Percentiles rank a stretch among this genome's conserved stretches.
Evolutionary conservation across 148 eudicot species (phyloP).

Genomic region (Chenopodium formosanum): DNA sequence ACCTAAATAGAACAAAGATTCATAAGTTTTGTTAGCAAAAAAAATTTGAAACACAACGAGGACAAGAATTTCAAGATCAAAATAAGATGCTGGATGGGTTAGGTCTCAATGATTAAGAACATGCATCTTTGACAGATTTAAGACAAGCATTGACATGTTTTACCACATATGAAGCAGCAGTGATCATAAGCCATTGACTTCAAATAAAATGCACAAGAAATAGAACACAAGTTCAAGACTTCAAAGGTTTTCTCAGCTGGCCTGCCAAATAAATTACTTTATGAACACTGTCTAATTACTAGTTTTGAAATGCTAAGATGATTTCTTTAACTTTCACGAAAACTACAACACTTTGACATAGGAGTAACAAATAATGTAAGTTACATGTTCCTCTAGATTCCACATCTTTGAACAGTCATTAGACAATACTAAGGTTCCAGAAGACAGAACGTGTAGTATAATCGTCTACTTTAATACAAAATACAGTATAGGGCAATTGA

Average conservation of each 20-base stretch:
- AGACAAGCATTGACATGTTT: not conserved
- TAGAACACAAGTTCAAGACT: not conserved
- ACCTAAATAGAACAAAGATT: conserved; percentile 31
- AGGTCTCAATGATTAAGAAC: not conserved
- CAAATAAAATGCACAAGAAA: not conserved
- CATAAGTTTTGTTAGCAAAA: not conserved
- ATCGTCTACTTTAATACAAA: not conserved
- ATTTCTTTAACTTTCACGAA: not conserved
- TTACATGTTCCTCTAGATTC: not conserved
- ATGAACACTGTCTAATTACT: not conserved
- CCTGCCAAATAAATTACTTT: too few species aligned
- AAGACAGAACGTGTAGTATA: not conserved
- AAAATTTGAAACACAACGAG: not conserved
- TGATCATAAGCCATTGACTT: not conserved
- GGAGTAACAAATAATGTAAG: not conserved
- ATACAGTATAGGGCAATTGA: not conserved
- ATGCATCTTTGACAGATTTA: not conserved
- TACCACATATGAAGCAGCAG: not conserved
- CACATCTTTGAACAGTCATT: not conserved
- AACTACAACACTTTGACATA: not conserved
- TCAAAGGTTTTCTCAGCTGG: too few species aligned
- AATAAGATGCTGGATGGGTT: not conserved
- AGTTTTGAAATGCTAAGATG: not conserved
- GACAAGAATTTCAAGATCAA: not conserved
- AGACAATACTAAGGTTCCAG: not conserved